Evolutionary conservation across 2,329 filamentous ascomycete genomes (phyloP).

Genomic region (Xylaria sp.): DNA sequence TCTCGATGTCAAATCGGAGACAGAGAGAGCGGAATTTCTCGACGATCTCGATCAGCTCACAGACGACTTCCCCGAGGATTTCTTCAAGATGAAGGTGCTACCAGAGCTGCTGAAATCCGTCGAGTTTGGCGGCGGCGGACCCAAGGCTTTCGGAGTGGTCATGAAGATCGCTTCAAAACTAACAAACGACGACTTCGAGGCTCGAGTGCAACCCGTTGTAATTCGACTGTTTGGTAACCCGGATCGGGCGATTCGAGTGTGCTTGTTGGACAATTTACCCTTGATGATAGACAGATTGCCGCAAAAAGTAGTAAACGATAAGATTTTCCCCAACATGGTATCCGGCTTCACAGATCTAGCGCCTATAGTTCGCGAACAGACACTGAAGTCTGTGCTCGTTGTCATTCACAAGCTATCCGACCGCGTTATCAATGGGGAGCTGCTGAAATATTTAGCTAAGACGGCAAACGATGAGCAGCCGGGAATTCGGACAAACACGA

Average conservation of each 20-base stretch:
- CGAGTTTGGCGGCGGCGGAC: constrained; percentile 96
- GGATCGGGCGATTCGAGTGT: constrained; percentile 91
- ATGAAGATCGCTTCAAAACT: constrained; percentile 92
- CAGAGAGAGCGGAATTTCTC: constrained; percentile 86
- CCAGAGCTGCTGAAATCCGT: constrained; percentile 97
- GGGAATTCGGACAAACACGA: constrained; percentile 97
- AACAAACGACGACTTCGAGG: constrained; percentile 88
- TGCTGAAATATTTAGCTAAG: constrained; percentile 90
- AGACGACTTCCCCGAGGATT: constrained; percentile 96
- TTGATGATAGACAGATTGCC: constrained; percentile 91
- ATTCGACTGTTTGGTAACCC: constrained; percentile 90
- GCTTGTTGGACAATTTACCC: constrained; percentile 86
- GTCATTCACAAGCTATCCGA: constrained; percentile 92
- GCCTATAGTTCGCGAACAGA: constrained; percentile 93
- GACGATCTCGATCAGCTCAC: constrained; percentile 87
- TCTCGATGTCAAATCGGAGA: constrained; percentile 85
- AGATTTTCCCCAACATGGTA: constrained; percentile 96
- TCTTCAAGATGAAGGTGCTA: constrained; percentile 96
- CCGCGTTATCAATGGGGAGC: constrained; percentile 90
- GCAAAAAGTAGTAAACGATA: constrained; percentile 92
- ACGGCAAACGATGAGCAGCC: constrained; percentile 98
- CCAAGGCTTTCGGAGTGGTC: constrained; percentile 87
- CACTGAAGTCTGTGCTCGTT: constrained; percentile 90
- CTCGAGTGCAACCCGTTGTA: constrained; percentile 84
- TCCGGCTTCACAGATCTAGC: constrained; percentile 94